These are phyloP conservation scores for Friedmanniomyces endolithicus DNA, from an alignment of 495 filamentous ascomycete genomes.

Conservation along the genomic window DNA sequence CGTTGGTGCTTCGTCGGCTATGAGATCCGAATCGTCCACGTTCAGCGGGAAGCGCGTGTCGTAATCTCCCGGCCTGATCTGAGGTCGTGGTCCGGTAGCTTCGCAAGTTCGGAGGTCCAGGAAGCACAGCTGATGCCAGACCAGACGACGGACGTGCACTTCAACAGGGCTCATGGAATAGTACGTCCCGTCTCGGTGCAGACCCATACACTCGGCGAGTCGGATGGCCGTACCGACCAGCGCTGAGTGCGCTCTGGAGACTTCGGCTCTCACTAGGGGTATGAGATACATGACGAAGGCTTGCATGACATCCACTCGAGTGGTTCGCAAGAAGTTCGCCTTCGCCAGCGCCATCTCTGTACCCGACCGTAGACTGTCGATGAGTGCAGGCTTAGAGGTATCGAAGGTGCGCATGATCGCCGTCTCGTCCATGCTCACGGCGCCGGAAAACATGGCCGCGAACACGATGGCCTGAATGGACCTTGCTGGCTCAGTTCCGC, in stretches of 20 bases:
- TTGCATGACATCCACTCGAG: conserved; percentile 57
- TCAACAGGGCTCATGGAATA: conserved; percentile 55
- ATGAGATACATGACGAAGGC: conserved; percentile 65
- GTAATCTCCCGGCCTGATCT: conserved; percentile 58
- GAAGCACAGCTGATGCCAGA: conserved; percentile 66
- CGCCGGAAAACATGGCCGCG: conserved; percentile 53
- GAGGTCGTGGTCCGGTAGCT: conserved; percentile 55
- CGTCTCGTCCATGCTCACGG: conserved; percentile 49
- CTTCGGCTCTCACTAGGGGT: conserved; percentile 53
- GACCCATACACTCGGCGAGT: conserved; percentile 63
- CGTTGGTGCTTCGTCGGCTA: conserved; percentile 27
- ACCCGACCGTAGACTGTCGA: conserved; percentile 48
- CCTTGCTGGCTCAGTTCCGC: conserved; percentile 44
- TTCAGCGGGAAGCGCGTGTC: conserved; percentile 57
- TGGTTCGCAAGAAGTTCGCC: conserved; percentile 57
- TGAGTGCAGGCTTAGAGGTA: conserved; percentile 38
- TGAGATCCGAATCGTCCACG: conserved; percentile 49
- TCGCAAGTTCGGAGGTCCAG: conserved; percentile 68
- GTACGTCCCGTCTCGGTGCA: conserved; percentile 52
- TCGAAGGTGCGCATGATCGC: conserved; percentile 37
- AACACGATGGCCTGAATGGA: conserved; percentile 56
- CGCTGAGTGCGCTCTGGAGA: conserved; percentile 59
- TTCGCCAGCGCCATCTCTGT: conserved; percentile 51
- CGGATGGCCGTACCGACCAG: conserved; percentile 56
- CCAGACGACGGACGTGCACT: conserved; percentile 57